Evolutionary conservation across 108 stramenopile genomes (phyloP).

Genomic region (Bacterosira constricta): DNA sequence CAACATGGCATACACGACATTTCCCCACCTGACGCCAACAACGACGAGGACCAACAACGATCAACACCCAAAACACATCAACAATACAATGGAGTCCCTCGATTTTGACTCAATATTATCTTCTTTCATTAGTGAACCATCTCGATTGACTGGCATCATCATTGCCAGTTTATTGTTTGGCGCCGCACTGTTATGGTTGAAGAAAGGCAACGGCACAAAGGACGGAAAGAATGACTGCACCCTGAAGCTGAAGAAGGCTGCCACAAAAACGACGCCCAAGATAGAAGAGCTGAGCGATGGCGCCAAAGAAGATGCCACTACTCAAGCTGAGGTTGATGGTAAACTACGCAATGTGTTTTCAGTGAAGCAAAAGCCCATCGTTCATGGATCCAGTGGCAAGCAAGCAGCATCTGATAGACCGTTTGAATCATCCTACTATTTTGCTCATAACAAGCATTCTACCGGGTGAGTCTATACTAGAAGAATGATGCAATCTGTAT

Average conservation of each 20-base stretch:
- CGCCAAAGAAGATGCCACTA: background rate
- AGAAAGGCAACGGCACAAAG: background rate
- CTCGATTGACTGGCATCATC: background rate
- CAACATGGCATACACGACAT: too few species aligned
- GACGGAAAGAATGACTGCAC: background rate
- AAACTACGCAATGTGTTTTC: conserved; percentile 42
- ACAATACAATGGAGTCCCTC: too few species aligned
- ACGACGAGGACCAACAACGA: too few species aligned
- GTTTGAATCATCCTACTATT: conserved; percentile 82
- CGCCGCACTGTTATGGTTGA: background rate
- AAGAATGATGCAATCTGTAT: too few species aligned
- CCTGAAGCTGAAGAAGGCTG: background rate
- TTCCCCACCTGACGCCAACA: too few species aligned
- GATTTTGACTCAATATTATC: too few species aligned
- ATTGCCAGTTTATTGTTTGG: background rate
- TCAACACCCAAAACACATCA: too few species aligned
- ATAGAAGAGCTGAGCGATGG: background rate
- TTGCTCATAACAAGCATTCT: conserved; percentile 63
- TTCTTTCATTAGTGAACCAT: background rate
- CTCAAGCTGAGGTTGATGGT: background rate
- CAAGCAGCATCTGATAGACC: conserved; percentile 47
- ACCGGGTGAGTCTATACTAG: conserved; percentile 14
- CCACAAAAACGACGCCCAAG: background rate
- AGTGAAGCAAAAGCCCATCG: conserved; percentile 35
- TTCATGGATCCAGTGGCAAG: too few species aligned